Base-by-base conservation (phyloP, 257 asterid genomes). In the Primulina huaijiensis region DNA sequence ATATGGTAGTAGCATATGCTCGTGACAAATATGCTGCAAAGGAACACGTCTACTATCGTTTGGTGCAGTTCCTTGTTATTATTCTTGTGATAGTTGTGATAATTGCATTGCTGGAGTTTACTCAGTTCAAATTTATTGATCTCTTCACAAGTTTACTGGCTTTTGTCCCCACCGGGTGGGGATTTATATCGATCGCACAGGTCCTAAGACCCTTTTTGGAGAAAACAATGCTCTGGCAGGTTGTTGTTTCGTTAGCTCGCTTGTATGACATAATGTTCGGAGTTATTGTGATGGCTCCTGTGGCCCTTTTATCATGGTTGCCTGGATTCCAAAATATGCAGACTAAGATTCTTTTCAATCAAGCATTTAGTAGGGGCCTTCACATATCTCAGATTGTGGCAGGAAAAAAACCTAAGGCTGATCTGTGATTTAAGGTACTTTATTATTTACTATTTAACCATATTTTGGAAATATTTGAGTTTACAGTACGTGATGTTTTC, bases 241-340 rank as follows among this genome's bases (percentile, higher is more conserved):
- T 82, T 60, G 87, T 90, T 69, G 78, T 93, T n/a, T 80, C 96
- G 69, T 80, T 89, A 67, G 89, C 97, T 72, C 94, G 99, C 23
- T 34, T 86, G 77, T 93, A 93, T 59, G 99, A 93, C 61, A 89
- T 89, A 37, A 83, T 89, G 96, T 89, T 93, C 74, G 99, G 97
- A 62, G 93, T 90, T 60, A 80, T 90, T 77, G 95, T 93, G 76
- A 83, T 93, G 97, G 78, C 65, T 69, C 99, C 99, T 1, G 85
- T 90, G 33, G 97, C 96, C 58, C 82, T 90, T 65, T 81, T 93
- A 37, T 93, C 99, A 61, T 93, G 99, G 99, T 77, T 90, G 79
- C 97, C 99, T 61, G 99, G 97, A 12, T 93, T 90, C 84, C 99
- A 93, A 74, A 87, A 95, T 66, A 93, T 90, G 99, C 99, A 93